Percentiles rank a stretch among this genome's conserved stretches.
Evolutionary conservation across 805 yeast species (phyloP).

Genomic region (Saturnispora hagleri): DNA sequence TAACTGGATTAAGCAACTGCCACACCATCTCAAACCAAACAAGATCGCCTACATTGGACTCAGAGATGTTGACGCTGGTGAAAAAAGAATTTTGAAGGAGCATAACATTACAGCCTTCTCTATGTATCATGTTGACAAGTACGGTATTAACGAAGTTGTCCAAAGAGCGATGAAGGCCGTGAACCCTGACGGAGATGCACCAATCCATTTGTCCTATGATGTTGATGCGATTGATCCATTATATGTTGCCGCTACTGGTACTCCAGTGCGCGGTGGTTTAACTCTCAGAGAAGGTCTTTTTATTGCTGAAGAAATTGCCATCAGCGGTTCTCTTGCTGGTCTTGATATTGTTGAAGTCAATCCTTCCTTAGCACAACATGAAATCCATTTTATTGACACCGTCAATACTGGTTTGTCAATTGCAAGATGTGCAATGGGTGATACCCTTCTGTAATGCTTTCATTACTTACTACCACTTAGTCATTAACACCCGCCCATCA

Average conservation of each 20-base stretch:
- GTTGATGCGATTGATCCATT: conserved; percentile 96
- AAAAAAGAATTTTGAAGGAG: conserved; percentile 63
- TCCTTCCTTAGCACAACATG: conserved; percentile 77
- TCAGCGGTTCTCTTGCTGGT: conserved; percentile 78
- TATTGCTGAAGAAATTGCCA: conserved; percentile 85
- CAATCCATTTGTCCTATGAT: conserved; percentile 87
- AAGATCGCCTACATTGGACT: conserved; percentile 89
- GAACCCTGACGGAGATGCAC: conserved; percentile 59
- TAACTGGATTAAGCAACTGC: conserved; percentile 51
- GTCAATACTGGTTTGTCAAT: conserved; percentile 84
- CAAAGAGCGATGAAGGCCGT: conserved; percentile 80
- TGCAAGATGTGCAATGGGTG: conserved; percentile 91
- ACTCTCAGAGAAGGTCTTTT: conserved; percentile 91
- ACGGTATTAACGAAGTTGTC: conserved; percentile 83
- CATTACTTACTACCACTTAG: neutral
- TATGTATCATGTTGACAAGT: conserved; percentile 93
- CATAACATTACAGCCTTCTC: conserved; percentile 74
- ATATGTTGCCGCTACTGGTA: conserved; percentile 94
- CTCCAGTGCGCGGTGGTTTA: conserved; percentile 94
- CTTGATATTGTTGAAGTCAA: conserved; percentile 91
- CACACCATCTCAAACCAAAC: conserved; percentile 51
- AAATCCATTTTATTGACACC: conserved; percentile 70
- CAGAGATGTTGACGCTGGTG: conserved; percentile 87
- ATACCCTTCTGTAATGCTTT: conserved; percentile 51
- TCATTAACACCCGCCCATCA: neutral